These are phyloP conservation scores for Aspergillus sclerotioniger DNA, from an alignment of 495 filamentous ascomycete species.

Conservation along the genomic window DNA sequence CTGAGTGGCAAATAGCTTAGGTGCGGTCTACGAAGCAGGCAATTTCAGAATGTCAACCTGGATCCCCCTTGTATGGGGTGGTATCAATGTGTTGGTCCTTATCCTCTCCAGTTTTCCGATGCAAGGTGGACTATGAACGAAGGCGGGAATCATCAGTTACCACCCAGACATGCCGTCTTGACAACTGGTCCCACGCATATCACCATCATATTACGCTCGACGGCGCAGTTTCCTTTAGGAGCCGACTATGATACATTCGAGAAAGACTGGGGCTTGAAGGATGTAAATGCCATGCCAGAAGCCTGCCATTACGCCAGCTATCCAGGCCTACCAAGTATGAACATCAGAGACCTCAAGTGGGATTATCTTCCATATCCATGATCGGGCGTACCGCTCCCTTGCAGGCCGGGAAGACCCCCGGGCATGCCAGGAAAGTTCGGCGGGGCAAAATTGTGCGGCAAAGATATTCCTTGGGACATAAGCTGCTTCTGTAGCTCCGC, in stretches of 20 bases:
- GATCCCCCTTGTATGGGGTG: conserved; percentile 93
- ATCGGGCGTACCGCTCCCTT: conserved; percentile 32
- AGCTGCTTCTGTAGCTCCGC: conserved; percentile 61
- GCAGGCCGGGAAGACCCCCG: conserved; percentile 48
- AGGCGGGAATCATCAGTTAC: background rate
- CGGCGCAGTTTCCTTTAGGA: background rate
- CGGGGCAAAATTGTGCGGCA: conserved; percentile 41
- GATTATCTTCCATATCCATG: conserved; percentile 36
- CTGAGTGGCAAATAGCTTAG: conserved; percentile 57
- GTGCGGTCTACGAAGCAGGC: conserved; percentile 82
- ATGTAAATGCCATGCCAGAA: conserved; percentile 4
- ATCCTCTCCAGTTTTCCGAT: conserved; percentile 93
- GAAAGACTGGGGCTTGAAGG: background rate
- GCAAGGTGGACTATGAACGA: conserved; percentile 78
- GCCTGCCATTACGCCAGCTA: conserved; percentile 5
- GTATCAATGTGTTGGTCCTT: conserved; percentile 84
- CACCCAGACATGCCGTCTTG: background rate
- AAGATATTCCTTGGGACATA: conserved; percentile 36
- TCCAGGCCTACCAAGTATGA: conserved; percentile 8
- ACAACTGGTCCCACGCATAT: background rate
- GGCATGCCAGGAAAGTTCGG: conserved; percentile 37
- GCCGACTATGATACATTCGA: conserved; percentile 7
- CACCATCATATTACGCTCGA: background rate
- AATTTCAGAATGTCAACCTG: conserved; percentile 95
- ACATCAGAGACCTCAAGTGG: background rate